Conservation (phyloP, 208 protist genomes). For the Crithidia mellificae region DNA sequence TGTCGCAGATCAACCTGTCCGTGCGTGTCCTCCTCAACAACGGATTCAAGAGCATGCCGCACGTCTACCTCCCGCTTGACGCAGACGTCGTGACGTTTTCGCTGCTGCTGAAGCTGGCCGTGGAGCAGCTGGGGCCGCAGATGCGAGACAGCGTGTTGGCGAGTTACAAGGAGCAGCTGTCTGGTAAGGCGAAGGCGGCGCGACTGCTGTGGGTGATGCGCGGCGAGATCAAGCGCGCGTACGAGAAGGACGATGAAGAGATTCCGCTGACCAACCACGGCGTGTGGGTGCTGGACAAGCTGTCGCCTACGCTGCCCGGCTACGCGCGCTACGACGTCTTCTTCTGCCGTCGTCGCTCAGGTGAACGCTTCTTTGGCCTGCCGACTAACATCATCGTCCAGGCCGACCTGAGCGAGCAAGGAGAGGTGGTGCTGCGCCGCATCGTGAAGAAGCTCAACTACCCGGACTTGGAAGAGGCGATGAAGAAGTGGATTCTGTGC, state of each 20-base stretch:
- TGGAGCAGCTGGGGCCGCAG: constrained; percentile 35
- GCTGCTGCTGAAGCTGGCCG: constrained; percentile 27
- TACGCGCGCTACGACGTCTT: constrained; percentile 50
- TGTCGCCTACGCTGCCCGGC: constrained; percentile 21
- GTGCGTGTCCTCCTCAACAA: constrained; percentile 40
- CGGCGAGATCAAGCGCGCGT: constrained; percentile 15
- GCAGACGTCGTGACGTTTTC: constrained; percentile 27
- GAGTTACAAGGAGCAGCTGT: constrained; percentile 22
- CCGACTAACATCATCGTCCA: constrained; percentile 65
- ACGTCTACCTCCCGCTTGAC: constrained; percentile 37
- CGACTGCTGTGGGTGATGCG: constrained; percentile 35
- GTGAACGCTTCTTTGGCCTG: constrained; percentile 67
- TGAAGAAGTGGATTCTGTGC: constrained; percentile 53
- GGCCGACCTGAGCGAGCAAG: constrained; percentile 41
- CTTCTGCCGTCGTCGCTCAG: constrained; percentile 63
- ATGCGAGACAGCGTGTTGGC: constrained; percentile 11
- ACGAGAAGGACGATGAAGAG: constrained; percentile 20
- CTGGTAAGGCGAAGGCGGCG: constrained; percentile 9
- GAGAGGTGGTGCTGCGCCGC: constrained; percentile 44
- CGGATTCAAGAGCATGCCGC: constrained; percentile 47
- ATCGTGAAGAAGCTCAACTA: constrained; percentile 57
- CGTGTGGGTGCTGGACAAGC: constrained; percentile 33
- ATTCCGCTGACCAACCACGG: constrained; percentile 7
- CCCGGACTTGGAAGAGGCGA: constrained; percentile 33
- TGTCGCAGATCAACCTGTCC: constrained; percentile 24